phyloP scores from a whole-genome alignment of 148 eudicot species.

The Vaccinium darrowii region DNA sequence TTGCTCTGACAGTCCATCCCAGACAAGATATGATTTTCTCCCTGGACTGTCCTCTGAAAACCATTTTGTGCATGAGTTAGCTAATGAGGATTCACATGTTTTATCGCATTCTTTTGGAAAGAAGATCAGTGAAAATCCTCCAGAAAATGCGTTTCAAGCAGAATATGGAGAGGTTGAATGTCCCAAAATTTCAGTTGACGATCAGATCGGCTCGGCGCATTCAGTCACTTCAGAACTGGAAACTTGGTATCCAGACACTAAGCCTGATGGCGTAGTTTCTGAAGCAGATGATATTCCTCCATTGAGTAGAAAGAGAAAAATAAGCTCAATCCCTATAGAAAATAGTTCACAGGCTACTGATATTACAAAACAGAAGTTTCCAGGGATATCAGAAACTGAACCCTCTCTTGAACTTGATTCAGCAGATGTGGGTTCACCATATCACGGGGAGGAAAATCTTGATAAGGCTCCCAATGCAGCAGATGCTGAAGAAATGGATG shows the following conservation, averaged over 20 bases:
- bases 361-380: slow-evolving; percentile 23
- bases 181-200: slow-evolving; percentile 14
- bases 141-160: slow-evolving; percentile 23
- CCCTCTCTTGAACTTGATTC: slow-evolving; percentile 22
- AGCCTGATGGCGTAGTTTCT: slow-evolving; percentile 24
- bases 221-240: slow-evolving; percentile 29
- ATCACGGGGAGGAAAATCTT: slow-evolving; percentile 21
- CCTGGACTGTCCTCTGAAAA: slow-evolving; percentile 24
- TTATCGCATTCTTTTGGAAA: slow-evolving; percentile 28
- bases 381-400: slow-evolving; percentile 26
- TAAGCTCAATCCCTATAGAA: slow-evolving; percentile 18
- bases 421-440: slow-evolving; percentile 19
- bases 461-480: slow-evolving; percentile 12
- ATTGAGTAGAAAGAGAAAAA: slow-evolving; percentile 24
- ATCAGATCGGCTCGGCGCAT: slow-evolving; percentile 15
- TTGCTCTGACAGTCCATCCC: slow-evolving; percentile 17
- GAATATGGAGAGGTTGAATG: slow-evolving; percentile 23
- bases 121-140: slow-evolving; percentile 10
- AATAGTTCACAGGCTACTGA: slow-evolving; percentile 18
- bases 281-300: slow-evolving; percentile 20
- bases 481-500: slow-evolving; percentile 20
- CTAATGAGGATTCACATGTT: slow-evolving; percentile 26
- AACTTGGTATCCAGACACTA: slow-evolving; percentile 15
- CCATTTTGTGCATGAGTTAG: slow-evolving; percentile 28
- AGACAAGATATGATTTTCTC: slow-evolving; percentile 24